Percentiles rank a stretch among this genome's conserved stretches.
phyloP scores from a whole-genome alignment of 2,329 filamentous ascomycete species.

The Aureobasidium mangrovei region DNA sequence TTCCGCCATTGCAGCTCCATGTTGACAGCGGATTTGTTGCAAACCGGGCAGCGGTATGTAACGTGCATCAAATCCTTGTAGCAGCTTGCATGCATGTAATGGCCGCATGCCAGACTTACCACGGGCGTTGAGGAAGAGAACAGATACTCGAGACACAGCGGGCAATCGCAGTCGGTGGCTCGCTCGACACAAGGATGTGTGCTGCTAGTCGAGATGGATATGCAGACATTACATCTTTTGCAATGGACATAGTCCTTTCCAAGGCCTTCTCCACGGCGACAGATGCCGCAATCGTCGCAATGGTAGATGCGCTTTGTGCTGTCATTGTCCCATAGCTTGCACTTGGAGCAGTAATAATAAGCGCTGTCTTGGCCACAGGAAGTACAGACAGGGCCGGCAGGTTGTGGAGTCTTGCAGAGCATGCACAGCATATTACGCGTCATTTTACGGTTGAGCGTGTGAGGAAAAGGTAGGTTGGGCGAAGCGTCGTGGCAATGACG shows the following conservation, averaged over 20 bases:
- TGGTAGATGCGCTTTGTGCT: conserved; percentile 88
- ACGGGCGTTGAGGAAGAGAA: conserved; percentile 84
- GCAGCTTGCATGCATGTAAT: conserved; percentile 88
- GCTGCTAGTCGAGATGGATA: conserved; percentile 74
- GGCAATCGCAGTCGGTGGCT: conserved; percentile 90
- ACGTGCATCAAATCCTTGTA: conserved; percentile 79
- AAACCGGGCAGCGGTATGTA: conserved; percentile 94
- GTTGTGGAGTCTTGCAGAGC: conserved; percentile 80
- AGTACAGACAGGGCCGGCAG: conserved; percentile 67
- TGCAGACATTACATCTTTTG: conserved; percentile 94
- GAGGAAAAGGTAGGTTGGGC: conserved; percentile 42
- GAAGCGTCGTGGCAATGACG: conserved; percentile 92
- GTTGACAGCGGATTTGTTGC: conserved; percentile 91
- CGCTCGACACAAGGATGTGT: conserved; percentile 91
- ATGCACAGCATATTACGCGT: conserved; percentile 98
- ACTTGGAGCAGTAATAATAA: conserved; percentile 87
- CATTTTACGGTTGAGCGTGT: conserved; percentile 63
- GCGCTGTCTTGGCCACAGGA: conserved; percentile 70
- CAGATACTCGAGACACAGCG: conserved; percentile 93
- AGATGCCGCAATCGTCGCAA: conserved; percentile 92
- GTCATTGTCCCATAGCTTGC: conserved; percentile 96
- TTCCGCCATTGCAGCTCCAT: conserved; percentile 96
- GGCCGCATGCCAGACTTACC: conserved; percentile 90
- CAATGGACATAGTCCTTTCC: conserved; percentile 98
- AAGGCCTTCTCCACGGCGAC: conserved; percentile 77